Conservation (phyloP, 1,139 yeast genomes). For the Lodderomyces beijingensis region DNA sequence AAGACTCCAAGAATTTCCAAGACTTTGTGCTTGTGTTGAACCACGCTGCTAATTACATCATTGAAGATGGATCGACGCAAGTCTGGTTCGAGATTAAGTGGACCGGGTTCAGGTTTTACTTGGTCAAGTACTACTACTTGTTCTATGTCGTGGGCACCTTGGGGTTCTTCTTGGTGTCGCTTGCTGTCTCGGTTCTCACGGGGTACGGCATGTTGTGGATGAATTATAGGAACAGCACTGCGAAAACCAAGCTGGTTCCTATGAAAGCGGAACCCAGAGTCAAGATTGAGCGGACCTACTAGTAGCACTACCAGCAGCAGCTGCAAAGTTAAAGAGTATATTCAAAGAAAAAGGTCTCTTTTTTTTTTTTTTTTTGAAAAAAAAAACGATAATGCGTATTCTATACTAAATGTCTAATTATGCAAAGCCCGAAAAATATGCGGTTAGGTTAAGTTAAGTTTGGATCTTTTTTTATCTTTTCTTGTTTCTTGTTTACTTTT, state of each 20-base stretch:
- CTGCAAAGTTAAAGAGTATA: too few relatives aligned
- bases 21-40: constrained; percentile 3
- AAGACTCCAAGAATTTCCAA: not conserved
- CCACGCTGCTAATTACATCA: constrained; percentile 6
- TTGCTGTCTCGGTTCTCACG: constrained; percentile 24
- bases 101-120: constrained; percentile 55
- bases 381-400: too few relatives aligned
- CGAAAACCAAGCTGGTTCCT: constrained; percentile 1
- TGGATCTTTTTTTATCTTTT: constrained; percentile 1
- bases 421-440: too few relatives aligned
- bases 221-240: not conserved
- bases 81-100: constrained; percentile 31
- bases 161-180: constrained; percentile 44
- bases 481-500: not conserved
- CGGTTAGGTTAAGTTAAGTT: too few relatives aligned
- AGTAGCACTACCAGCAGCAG: too few relatives aligned
- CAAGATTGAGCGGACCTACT: too few relatives aligned
- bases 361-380: too few relatives aligned
- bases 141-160: constrained; percentile 49
- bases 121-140: constrained; percentile 45
- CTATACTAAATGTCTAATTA: too few relatives aligned
- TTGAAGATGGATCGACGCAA: constrained; percentile 12
- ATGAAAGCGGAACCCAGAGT: not conserved
- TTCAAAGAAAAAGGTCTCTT: too few relatives aligned
- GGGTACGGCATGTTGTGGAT: constrained; percentile 14